A percentile compares a stretch with the other conserved stretches of the same genome.
Conservation (phyloP, 441 rosid genomes). For the Hura crepitans region DNA sequence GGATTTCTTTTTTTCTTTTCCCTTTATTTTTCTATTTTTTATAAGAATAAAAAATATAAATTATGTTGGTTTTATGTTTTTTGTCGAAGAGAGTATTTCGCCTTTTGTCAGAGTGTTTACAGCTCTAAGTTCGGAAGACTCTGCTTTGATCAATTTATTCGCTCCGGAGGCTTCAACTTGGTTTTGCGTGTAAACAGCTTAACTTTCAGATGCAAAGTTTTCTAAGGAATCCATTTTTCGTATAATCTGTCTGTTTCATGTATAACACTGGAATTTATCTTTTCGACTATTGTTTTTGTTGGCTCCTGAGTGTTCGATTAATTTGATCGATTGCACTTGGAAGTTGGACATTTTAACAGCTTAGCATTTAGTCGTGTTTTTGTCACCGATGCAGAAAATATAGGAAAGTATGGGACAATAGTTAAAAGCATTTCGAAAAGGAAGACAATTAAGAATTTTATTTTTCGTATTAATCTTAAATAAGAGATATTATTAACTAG, state of each 20-base stretch:
- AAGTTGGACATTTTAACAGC: no score
- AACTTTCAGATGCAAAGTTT: conserved; percentile 7
- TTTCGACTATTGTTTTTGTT: not conserved
- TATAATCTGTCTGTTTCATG: not conserved
- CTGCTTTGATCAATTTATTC: not conserved
- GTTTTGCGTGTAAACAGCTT: not conserved
- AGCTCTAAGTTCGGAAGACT: not conserved
- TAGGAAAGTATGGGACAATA: no score
- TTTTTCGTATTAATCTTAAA: no score
- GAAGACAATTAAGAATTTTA: no score
- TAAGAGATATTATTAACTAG: no score
- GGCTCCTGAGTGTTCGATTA: not conserved
- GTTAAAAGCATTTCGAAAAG: no score
- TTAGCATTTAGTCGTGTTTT: no score
- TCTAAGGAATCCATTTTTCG: not conserved
- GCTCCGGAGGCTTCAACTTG: not conserved
- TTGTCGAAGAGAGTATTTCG: not conserved
- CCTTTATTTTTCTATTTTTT: not conserved
- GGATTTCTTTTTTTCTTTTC: not conserved
- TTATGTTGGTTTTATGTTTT: not conserved
- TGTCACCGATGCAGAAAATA: no score
- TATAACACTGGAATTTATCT: not conserved
- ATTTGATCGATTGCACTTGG: not conserved
- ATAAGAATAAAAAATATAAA: not conserved
- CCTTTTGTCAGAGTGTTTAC: not conserved